These are phyloP conservation scores for Botrytis elliptica DNA, from an alignment of 2,329 filamentous ascomycete genomes.

Conservation along the genomic window DNA sequence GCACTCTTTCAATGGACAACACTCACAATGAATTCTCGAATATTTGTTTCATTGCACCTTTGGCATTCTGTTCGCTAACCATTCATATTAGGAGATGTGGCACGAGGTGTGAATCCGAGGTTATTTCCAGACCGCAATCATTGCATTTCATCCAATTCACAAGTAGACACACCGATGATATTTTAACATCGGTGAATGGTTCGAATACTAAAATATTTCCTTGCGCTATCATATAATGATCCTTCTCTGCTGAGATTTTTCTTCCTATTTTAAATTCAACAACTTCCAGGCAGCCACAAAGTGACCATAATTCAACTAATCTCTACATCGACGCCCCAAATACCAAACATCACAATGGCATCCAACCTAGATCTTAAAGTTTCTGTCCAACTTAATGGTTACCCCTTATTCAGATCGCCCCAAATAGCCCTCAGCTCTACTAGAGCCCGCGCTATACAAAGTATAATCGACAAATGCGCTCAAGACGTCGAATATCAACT, in stretches of 20 bases:
- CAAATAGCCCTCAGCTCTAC: background rate
- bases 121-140: background rate
- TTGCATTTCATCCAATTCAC: background rate
- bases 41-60: background rate
- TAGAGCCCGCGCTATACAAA: background rate
- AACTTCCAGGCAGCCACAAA: background rate
- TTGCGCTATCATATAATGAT: background rate
- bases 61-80: background rate
- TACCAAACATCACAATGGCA: background rate
- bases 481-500: constrained; percentile 1
- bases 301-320: background rate
- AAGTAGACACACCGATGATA: background rate
- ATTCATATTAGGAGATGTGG: background rate
- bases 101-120: background rate
- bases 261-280: background rate
- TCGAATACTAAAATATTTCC: fast-evolving
- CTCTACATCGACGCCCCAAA: too few species aligned
- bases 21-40: background rate
- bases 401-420: background rate
- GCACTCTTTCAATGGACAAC: background rate
- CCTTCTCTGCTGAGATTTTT: background rate
- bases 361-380: background rate
- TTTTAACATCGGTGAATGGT: background rate
- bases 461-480: background rate
- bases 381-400: background rate